Percentiles rank a stretch among this genome's conserved stretches.
phyloP scores from a whole-genome alignment of 441 rosid genomes.

The Metrosideros polymorpha region DNA sequence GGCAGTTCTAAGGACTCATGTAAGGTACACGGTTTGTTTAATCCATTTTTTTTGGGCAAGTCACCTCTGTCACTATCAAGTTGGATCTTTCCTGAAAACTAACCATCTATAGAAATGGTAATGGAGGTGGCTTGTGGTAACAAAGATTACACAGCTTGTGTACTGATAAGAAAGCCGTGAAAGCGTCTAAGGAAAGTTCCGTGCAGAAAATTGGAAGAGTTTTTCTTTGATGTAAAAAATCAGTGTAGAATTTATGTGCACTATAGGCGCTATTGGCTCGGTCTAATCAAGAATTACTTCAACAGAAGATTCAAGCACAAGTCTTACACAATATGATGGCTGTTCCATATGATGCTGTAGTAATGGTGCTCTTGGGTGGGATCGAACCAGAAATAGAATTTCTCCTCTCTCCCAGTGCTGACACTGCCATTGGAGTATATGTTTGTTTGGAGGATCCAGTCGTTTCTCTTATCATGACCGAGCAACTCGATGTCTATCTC shows the following conservation, averaged over 20 bases:
- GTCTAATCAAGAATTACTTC: not conserved
- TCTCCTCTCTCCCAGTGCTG: constrained; percentile 82
- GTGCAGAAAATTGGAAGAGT: not conserved
- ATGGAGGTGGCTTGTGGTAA: not conserved
- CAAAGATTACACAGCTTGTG: not conserved
- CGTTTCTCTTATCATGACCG: constrained; percentile 70
- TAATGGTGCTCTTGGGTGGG: constrained; percentile 63
- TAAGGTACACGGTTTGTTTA: not conserved
- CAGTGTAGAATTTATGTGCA: not conserved
- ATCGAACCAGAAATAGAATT: constrained; percentile 89
- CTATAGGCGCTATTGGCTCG: not conserved
- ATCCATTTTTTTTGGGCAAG: not conserved
- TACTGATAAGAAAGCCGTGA: not conserved
- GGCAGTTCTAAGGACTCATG: not conserved
- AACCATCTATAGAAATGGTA: not conserved
- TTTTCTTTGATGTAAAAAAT: not conserved
- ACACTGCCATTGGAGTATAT: constrained; percentile 73
- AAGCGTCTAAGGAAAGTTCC: not conserved
- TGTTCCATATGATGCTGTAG: constrained; percentile 84
- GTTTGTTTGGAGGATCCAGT: constrained; percentile 80
- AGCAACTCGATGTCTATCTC: constrained; percentile 87
- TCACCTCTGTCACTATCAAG: not conserved
- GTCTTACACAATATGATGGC: constrained; percentile 74
- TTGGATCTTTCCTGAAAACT: not conserved
- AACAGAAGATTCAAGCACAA: not conserved